Conservation (phyloP, 257 asterid species). For the Rehmannia glutinosa region DNA sequence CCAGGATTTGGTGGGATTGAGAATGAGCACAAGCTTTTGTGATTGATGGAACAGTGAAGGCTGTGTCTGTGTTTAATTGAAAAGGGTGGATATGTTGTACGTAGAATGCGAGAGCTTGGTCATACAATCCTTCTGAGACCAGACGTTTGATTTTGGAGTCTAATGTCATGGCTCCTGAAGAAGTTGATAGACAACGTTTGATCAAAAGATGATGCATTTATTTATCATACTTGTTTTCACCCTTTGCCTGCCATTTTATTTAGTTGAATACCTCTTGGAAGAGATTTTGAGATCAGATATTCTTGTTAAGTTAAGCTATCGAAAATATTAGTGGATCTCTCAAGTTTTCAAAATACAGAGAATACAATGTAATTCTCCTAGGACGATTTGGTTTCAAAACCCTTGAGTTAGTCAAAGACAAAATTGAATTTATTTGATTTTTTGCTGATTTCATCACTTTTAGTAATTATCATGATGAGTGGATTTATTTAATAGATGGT, state of each 20-base stretch:
- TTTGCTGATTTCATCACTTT: too few relatives aligned
- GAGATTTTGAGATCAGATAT: neutral
- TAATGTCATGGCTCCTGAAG: constrained; percentile 22
- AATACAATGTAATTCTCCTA: too few relatives aligned
- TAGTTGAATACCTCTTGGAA: too few relatives aligned
- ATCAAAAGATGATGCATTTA: constrained; percentile 17
- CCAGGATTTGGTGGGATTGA: constrained; percentile 33
- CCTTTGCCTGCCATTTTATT: neutral
- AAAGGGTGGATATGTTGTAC: constrained; percentile 42
- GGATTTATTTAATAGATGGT: too few relatives aligned
- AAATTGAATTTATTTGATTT: too few relatives aligned
- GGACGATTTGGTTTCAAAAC: too few relatives aligned
- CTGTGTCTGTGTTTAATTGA: constrained; percentile 30
- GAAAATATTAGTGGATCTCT: too few relatives aligned
- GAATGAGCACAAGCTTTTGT: constrained; percentile 58
- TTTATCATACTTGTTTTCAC: neutral
- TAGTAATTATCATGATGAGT: too few relatives aligned
- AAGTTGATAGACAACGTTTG: constrained; percentile 36
- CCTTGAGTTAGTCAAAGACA: too few relatives aligned
- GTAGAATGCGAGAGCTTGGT: constrained; percentile 43
- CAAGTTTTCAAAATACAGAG: too few relatives aligned
- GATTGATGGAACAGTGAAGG: constrained; percentile 60
- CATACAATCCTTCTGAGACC: constrained; percentile 31
- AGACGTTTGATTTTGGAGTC: constrained; percentile 32
- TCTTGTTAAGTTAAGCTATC: neutral